These are phyloP conservation scores for Hypoxylon trugodes DNA, from an alignment of 495 filamentous ascomycete genomes.

Conservation along the genomic window DNA sequence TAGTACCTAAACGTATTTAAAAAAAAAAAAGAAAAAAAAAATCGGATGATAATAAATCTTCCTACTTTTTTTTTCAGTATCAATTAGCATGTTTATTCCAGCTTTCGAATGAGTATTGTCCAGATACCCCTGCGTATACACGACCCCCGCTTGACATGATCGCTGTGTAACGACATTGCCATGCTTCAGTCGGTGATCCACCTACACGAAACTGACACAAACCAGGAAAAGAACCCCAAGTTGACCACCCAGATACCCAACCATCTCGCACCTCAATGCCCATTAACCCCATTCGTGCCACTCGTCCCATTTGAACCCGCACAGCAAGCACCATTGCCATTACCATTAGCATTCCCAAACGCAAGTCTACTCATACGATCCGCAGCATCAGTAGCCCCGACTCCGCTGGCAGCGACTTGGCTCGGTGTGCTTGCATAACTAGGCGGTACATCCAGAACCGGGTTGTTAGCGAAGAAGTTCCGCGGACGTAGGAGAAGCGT, in stretches of 20 bases:
- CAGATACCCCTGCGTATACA: too few relatives aligned
- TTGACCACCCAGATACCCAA: neutral
- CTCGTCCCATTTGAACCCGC: slow-evolving; percentile 39
- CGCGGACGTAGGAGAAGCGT: slow-evolving; percentile 82
- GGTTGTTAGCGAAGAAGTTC: slow-evolving; percentile 88
- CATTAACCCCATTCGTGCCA: slow-evolving; percentile 39
- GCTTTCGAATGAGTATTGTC: too few relatives aligned
- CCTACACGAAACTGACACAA: neutral
- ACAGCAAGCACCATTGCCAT: slow-evolving; percentile 43
- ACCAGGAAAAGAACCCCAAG: too few relatives aligned
- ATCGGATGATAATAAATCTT: too few relatives aligned
- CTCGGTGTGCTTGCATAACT: slow-evolving; percentile 79
- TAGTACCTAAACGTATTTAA: too few relatives aligned
- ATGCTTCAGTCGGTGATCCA: too few relatives aligned
- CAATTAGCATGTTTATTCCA: too few relatives aligned
- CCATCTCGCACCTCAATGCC: slow-evolving; percentile 9
- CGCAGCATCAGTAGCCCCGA: slow-evolving; percentile 55
- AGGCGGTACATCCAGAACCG: slow-evolving; percentile 86
- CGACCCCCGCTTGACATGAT: too few relatives aligned
- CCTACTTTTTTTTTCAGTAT: too few relatives aligned
- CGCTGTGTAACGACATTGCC: too few relatives aligned
- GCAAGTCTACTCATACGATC: slow-evolving; percentile 58
- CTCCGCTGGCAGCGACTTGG: slow-evolving; percentile 63
- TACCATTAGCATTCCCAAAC: slow-evolving; percentile 40
- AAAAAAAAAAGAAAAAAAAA: too few relatives aligned